Base-by-base conservation (phyloP, 2,329 filamentous ascomycete species). In the Curvularia sp. region DNA sequence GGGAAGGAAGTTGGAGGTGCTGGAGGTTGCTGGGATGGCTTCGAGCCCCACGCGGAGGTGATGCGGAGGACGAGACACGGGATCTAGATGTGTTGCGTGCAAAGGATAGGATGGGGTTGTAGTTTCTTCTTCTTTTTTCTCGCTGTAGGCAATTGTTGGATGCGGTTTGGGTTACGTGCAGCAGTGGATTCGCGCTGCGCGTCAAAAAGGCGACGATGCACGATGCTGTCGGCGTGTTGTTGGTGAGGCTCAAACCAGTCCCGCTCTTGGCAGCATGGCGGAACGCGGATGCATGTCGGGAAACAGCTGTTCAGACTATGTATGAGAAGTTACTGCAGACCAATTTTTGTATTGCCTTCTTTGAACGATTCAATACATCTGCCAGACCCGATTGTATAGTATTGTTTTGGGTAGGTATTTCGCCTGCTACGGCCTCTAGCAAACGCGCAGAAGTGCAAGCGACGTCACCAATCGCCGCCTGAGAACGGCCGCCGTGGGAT, bases 191-290 rank as follows among this genome's bases (percentile, higher is more conserved):
- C 36, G 54, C 48, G 36, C 54, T 36, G 34, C 41, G 36, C 30
- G 25, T 55, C 45, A 49, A 45, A 59, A 55, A 61, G 61, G 62
- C 60, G 58, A n/a, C 58, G 64, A 48, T 39, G 57, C 48, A 53
- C 21, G 47, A 32, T 42, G 41, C 7, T 3, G 41, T 43, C n/a
- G 23, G 41, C 6, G 50, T 46, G 45, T 46, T 62, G 53, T 57
- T 55, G 42, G 49, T 66, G 66, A 68, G 63, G 65, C 61, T 68
- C 60, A 65, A 48, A 19, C 48, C 53, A 47, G 45, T 50, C 39
- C 57, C 53, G 56, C 30, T 51, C 61, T 64, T 64, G 61, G 63
- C 63, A 52, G 12, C 23, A 18, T 49, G 25, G 58, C 49, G 57
- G 64, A 63, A 62, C 55, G 57, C 51, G 38, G 18, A 45, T 42